Evolutionary conservation across 2,329 filamentous ascomycete species (phyloP), one percentile per base, ranked within the genome.

Genomic region (Fusarium tanahbumbuense): DNA sequence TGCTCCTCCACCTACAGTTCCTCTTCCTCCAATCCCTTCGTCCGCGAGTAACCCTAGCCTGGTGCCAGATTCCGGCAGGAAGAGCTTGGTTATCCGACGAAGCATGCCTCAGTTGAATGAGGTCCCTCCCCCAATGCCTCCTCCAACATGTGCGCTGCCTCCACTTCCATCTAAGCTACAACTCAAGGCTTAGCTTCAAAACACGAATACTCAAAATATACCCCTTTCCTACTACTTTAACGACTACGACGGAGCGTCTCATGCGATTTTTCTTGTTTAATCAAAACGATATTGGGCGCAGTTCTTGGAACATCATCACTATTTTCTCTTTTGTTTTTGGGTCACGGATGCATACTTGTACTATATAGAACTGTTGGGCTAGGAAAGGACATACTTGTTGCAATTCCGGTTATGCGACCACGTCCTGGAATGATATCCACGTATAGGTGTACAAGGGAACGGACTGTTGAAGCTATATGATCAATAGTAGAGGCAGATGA

Each of bases 121-220:
- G 15, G 84, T 84, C 2, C 86, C 86, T 30, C 86, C 86, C 3
- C 86, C 83, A 18, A 84, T 81, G 16, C 87, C 87, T 9, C 87
- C 87, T 8, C 87, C 87, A 25, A 87, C 80, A 13, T 83, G 83
- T 68, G 86, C 86, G 16, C 80, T 89, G 23, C 87, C 87, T 20
- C 86, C 87, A 0, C 81, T 88, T 41, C 86, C 86, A 7, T 62
- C 71, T 16, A 76, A 73, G 28, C 62, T 66, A 45, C 64, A 64
- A 44, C 60, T 67, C 50, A 71, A 58, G 47, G 65, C 64, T n/a
- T 76, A 53, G 62, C 57, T 20, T 74, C 49, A 63, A 42, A 30
- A 7, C 25, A 30, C 25, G 52, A 57, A 30, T 42, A 18, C 54
- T 46, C 42, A 23, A 60, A 44, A 25, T 59, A 47, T 67, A 46